Percentiles rank a stretch among this genome's conserved stretches.
Conservation (phyloP, 2,329 filamentous ascomycete species). For the Ophiostoma pallidulum region DNA sequence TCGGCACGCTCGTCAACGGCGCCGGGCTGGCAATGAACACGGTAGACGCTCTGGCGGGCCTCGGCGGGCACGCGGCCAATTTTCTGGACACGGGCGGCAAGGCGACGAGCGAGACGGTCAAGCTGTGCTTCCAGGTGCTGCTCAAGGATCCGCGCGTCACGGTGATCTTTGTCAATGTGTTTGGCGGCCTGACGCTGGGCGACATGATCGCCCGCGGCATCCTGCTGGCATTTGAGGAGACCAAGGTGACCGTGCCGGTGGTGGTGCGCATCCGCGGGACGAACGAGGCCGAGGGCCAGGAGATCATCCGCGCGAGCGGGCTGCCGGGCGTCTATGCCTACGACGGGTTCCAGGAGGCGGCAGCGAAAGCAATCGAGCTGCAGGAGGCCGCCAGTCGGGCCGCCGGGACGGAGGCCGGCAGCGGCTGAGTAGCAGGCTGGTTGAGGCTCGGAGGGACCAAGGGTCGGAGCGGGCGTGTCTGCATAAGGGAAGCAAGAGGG, state of each 20-base stretch:
- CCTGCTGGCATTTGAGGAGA: constrained; percentile 60
- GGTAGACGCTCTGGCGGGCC: constrained; percentile 62
- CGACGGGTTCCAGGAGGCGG: constrained; percentile 67
- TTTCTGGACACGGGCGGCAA: constrained; percentile 88
- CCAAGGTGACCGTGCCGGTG: constrained; percentile 58
- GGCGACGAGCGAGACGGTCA: constrained; percentile 73
- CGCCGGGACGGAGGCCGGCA: background rate
- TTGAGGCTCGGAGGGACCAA: too few relatives aligned
- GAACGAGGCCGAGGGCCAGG: constrained; percentile 61
- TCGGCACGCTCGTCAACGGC: constrained; percentile 81
- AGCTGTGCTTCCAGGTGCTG: constrained; percentile 65
- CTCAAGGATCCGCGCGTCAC: constrained; percentile 61
- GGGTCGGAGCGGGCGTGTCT: too few relatives aligned
- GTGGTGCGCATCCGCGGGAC: constrained; percentile 71
- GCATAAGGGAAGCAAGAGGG: too few relatives aligned
- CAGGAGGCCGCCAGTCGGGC: constrained; percentile 8
- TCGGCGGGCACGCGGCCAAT: constrained; percentile 64
- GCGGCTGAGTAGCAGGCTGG: too few relatives aligned
- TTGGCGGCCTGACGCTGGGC: constrained; percentile 53
- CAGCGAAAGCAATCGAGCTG: constrained; percentile 54
- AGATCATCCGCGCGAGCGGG: constrained; percentile 58
- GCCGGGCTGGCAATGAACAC: constrained; percentile 90
- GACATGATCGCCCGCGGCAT: constrained; percentile 76
- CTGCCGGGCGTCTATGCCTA: constrained; percentile 56
- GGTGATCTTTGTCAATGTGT: constrained; percentile 54